These are phyloP conservation scores for Tausonia pullulans DNA, from an alignment of 1,284 basidiomycete genomes.

Conservation along the genomic window DNA sequence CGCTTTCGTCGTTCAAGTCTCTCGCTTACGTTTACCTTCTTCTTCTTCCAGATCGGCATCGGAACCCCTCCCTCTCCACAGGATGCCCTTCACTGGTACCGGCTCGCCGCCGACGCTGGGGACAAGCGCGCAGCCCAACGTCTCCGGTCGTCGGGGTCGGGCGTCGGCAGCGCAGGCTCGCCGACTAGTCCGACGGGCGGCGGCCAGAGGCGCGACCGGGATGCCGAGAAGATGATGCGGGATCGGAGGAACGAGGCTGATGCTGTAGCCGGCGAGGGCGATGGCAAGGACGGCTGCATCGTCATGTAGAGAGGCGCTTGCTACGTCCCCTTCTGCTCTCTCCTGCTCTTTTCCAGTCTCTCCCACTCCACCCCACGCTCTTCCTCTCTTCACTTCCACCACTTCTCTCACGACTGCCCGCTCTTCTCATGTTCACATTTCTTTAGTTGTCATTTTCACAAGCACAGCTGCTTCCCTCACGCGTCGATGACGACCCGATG, in stretches of 20 bases:
- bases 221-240: constrained; percentile 31
- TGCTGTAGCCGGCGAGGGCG: constrained; percentile 27
- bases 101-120: constrained; percentile 79
- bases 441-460: background rate
- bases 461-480: background rate
- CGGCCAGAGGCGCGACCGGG: constrained; percentile 6
- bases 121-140: constrained; percentile 88
- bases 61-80: constrained; percentile 57
- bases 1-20: background rate
- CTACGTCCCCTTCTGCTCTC: background rate
- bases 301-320: constrained; percentile 50
- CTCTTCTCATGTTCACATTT: background rate
- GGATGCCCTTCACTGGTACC: constrained; percentile 73
- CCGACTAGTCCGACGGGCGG: constrained; percentile 13
- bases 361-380: background rate
- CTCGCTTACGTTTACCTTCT: background rate
- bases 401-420: background rate
- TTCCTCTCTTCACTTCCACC: background rate
- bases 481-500: background rate
- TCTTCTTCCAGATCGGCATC: constrained; percentile 52
- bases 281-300: constrained; percentile 54
- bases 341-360: background rate
- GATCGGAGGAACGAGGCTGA: constrained; percentile 29
- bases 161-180: constrained; percentile 18
- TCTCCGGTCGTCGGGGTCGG: constrained; percentile 40